Evolutionary conservation across 2,329 filamentous ascomycete genomes (phyloP).

Genomic region (Furcasterigmium sp.): DNA sequence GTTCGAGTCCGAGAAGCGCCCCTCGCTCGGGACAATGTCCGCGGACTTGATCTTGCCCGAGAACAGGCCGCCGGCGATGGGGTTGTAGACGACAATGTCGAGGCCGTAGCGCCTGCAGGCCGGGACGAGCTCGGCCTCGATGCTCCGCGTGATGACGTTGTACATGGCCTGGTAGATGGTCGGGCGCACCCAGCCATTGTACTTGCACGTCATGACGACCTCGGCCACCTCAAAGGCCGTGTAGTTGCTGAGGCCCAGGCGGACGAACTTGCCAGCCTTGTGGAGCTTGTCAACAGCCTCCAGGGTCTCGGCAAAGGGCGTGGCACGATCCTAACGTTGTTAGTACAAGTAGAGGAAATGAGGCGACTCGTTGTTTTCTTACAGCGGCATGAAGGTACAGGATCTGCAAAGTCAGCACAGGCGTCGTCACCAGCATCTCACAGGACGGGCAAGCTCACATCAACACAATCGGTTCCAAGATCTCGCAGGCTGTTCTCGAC

Average conservation of each 20-base stretch:
- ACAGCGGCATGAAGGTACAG: conserved; percentile 69
- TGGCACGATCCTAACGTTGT: conserved; percentile 44
- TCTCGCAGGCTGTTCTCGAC: conserved; percentile 66
- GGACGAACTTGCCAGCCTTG: conserved; percentile 79
- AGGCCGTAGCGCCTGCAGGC: conserved; percentile 71
- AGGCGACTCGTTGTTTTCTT: conserved; percentile 6
- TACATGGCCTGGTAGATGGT: conserved; percentile 88
- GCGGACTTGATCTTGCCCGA: conserved; percentile 71
- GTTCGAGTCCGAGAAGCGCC: conserved; percentile 60
- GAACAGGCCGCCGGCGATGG: conserved; percentile 74
- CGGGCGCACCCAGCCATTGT: conserved; percentile 75
- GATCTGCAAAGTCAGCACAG: conserved; percentile 38
- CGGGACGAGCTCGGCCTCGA: conserved; percentile 70
- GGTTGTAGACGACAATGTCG: conserved; percentile 78
- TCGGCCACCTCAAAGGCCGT: conserved; percentile 86
- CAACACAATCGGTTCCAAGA: conserved; percentile 66
- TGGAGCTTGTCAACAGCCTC: conserved; percentile 74
- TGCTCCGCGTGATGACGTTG: conserved; percentile 70
- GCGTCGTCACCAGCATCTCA: too few relatives aligned
- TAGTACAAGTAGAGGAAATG: not conserved
- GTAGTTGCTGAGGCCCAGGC: conserved; percentile 77
- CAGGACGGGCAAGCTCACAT: conserved; percentile 37
- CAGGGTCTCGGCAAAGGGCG: conserved; percentile 76
- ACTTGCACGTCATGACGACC: conserved; percentile 71
- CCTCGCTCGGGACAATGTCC: conserved; percentile 57